Percentiles rank a stretch among this genome's conserved stretches.
phyloP scores from a whole-genome alignment of 2,329 filamentous ascomycete species.

The Aspergillus tamarii region DNA sequence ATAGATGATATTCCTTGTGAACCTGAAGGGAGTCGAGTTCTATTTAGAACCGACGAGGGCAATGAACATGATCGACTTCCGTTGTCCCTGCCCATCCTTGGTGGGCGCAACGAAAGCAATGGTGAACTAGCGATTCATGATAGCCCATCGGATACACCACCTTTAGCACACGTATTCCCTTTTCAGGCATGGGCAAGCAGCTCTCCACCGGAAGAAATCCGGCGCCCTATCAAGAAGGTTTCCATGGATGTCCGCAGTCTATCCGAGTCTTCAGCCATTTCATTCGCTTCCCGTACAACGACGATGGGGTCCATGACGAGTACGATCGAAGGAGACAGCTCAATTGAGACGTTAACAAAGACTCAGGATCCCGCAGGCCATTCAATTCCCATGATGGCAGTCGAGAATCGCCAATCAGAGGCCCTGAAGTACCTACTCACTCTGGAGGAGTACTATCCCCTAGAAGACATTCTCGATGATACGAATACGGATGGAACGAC shows the following conservation, averaged over 20 bases:
- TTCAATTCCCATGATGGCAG: slow-evolving; percentile 85
- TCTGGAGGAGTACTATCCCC: slow-evolving; percentile 74
- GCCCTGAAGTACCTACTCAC: slow-evolving; percentile 79
- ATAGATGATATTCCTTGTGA: slow-evolving; percentile 45
- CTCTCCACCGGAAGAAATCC: slow-evolving; percentile 45
- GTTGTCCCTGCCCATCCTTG: slow-evolving; percentile 28
- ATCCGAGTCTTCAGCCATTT: slow-evolving; percentile 82
- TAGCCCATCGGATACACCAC: slow-evolving; percentile 32
- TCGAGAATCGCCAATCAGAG: slow-evolving; percentile 71
- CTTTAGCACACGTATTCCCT: slow-evolving; percentile 83
- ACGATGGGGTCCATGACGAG: slow-evolving; percentile 76
- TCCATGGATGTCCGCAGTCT: slow-evolving; percentile 88
- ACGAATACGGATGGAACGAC: slow-evolving; percentile 89
- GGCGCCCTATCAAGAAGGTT: slow-evolving; percentile 72
- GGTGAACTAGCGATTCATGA: slow-evolving; percentile 20
- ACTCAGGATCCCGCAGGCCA: slow-evolving; percentile 71
- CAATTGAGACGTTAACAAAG: slow-evolving; percentile 66
- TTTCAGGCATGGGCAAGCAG: slow-evolving; percentile 68
- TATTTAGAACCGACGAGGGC: slow-evolving; percentile 41
- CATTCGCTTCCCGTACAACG: slow-evolving; percentile 76
- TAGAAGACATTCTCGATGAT: slow-evolving; percentile 74
- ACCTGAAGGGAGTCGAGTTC: slow-evolving; percentile 31
- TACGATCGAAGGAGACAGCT: slow-evolving; percentile 81
- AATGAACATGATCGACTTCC: slow-evolving; percentile 29
- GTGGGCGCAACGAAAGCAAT: slow-evolving; percentile 23